phyloP scores from a whole-genome alignment of 345 rosid genomes.

The Rhizophora apiculata region DNA sequence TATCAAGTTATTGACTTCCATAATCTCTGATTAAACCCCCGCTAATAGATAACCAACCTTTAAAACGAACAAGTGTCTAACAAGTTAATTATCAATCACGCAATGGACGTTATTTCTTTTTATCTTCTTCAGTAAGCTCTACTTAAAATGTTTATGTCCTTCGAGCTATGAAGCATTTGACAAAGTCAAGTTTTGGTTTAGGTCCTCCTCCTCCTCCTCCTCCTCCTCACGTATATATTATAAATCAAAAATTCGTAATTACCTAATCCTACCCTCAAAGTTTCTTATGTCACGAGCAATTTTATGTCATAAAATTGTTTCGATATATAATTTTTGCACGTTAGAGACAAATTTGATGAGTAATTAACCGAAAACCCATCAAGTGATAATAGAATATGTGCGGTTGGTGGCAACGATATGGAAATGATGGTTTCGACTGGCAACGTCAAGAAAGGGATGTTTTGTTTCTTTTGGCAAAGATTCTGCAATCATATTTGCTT shows the following conservation, averaged over 20 bases:
- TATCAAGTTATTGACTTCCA: constrained; percentile 22
- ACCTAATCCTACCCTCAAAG: constrained; percentile 38
- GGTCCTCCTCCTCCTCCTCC: constrained; percentile 8
- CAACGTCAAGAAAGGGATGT: constrained; percentile 35
- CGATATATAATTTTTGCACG: not conserved
- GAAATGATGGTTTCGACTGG: constrained; percentile 29
- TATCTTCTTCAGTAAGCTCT: not conserved
- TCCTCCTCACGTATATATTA: not conserved
- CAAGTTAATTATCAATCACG: constrained; percentile 11
- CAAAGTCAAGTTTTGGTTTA: constrained; percentile 24
- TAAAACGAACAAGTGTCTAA: not conserved
- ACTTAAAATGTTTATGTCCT: not conserved
- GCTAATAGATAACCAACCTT: constrained; percentile 8
- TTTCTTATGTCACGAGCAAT: constrained; percentile 37
- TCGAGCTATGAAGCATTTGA: not conserved
- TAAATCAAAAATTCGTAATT: constrained; percentile 14
- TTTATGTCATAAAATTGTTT: not conserved
- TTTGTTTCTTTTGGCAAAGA: constrained; percentile 3
- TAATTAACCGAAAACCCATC: not conserved
- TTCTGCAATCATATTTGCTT: constrained; percentile 4
- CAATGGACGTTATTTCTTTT: constrained; percentile 8
- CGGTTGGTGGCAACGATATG: constrained; percentile 27
- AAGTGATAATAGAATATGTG: constrained; percentile 3
- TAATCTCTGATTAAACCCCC: not conserved
- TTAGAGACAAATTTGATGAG: not conserved